Percentiles rank a stretch among this genome's conserved stretches.
Evolutionary conservation across 2,329 filamentous ascomycete species (phyloP).

Genomic region (Cordyceps farinosa): DNA sequence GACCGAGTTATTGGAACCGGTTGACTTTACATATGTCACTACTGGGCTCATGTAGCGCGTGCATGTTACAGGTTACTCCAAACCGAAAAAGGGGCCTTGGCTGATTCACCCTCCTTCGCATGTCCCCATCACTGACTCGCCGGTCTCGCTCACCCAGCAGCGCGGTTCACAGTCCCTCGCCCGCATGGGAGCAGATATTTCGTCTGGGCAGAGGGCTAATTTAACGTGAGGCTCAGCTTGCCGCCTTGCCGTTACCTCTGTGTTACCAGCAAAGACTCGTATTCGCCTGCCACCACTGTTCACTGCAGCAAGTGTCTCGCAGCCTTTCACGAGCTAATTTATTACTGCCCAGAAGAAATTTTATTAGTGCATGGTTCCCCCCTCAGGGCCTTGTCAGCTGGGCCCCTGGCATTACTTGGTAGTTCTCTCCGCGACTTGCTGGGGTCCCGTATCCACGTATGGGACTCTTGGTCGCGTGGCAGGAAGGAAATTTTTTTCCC

Average conservation of each 20-base stretch:
- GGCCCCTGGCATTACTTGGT: not conserved
- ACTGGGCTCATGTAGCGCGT: not conserved
- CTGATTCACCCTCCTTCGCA: no score
- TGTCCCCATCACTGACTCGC: conserved; percentile 3
- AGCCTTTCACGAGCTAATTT: not conserved
- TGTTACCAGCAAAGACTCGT: not conserved
- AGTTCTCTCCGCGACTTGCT: no score
- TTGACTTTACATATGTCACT: not conserved
- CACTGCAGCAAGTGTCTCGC: not conserved
- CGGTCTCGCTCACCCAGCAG: not conserved
- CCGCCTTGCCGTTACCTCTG: not conserved
- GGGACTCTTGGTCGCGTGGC: not conserved
- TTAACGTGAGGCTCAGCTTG: not conserved
- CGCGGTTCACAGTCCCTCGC: not conserved
- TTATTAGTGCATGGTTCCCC: not conserved
- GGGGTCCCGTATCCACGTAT: not conserved
- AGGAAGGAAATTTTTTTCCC: not conserved
- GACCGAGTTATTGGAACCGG: not conserved
- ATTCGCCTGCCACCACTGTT: not conserved
- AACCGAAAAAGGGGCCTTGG: no score
- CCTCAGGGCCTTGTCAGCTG: not conserved
- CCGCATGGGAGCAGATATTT: not conserved
- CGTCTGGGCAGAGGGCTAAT: not conserved
- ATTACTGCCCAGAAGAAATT: not conserved
- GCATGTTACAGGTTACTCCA: no score